Conservation (phyloP, 108 stramenopile genomes). For the Licmophora abbreviata region DNA sequence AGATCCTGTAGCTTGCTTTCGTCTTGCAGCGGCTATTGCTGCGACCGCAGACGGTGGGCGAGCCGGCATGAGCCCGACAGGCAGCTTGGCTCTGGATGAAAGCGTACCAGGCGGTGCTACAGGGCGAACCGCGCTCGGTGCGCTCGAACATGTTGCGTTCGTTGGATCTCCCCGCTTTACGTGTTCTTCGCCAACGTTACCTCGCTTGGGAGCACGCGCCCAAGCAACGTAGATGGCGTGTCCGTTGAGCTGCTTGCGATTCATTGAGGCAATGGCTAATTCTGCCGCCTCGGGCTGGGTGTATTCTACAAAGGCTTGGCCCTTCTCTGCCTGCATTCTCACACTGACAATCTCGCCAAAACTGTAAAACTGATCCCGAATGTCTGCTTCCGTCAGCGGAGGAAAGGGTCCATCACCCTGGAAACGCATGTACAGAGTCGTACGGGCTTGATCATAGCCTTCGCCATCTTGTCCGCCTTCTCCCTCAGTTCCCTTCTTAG, state of each 20-base stretch:
- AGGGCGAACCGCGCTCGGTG: neutral
- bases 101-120: constrained; percentile 1
- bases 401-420: constrained; percentile 47
- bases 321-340: constrained; percentile 67
- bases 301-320: constrained; percentile 84
- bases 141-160: neutral
- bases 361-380: constrained; percentile 75
- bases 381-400: constrained; percentile 43
- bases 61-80: constrained; percentile 12
- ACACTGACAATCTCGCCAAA: constrained; percentile 81
- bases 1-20: too few species aligned
- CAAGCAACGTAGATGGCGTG: constrained; percentile 58
- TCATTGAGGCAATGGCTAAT: constrained; percentile 69
- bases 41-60: neutral
- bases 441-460: constrained; percentile 58
- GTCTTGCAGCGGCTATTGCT: constrained; percentile 4
- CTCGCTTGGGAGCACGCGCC: constrained; percentile 81
- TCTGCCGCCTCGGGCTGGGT: constrained; percentile 78
- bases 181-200: constrained; percentile 36
- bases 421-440: constrained; percentile 75
- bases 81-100: constrained; percentile 14
- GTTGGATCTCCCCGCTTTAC: constrained; percentile 12
- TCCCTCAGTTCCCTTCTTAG: constrained; percentile 22
- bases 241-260: constrained; percentile 50
- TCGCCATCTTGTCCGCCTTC: constrained; percentile 12